Base-by-base conservation (phyloP, 768 basidiomycete species). In the Tremella mesenterica region DNA sequence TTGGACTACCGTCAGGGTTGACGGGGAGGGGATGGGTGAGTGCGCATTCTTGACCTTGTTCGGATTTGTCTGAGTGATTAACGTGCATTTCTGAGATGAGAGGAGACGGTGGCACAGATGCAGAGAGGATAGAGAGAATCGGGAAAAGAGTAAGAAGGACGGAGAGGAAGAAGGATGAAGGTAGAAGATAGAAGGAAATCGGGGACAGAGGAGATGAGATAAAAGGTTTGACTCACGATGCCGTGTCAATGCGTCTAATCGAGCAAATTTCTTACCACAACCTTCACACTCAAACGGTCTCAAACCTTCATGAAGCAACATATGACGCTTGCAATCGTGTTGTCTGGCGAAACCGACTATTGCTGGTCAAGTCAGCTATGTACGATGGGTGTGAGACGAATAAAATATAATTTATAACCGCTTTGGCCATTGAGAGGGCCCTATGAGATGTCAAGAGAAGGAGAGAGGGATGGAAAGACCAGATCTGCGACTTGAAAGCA, bases 261-360 rank as follows among this genome's bases (percentile, higher is more conserved):
- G 74, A 28, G 91, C 91, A 77, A 97, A 97, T 61, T 84, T 87
- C 77, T 91, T 88, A 61, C 81, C 80, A 70, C 92, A 97, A 39
- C 89, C 91, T 8, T 91, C 87, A 65, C 93, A 97, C 12, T 81
- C 85, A 71, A 91, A 93, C 57, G 91, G 90, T 21, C 91, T 77
- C 65, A 89, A 85, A 63, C 93, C 92, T 53, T 87, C 83, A 71
- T 97, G 92, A 36, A 97, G 78, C 60, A 91, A 85, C 73, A 95
- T 92, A 64, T 97, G 93, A 2, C 91, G 81, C 70, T 93, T 96
- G 75, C 92, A 95, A 71, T 97, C 92, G 66, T 95, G 92, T 71
- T 93, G 88, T 52, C 91, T 75, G 25, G 87, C 91, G 58, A 95
- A 92, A 21, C 91, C 88, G 39, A 61, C 51, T 26, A 60, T 48